These are phyloP conservation scores for Mycena rebaudengoi DNA, from an alignment of 768 basidiomycete species.

Conservation along the genomic window DNA sequence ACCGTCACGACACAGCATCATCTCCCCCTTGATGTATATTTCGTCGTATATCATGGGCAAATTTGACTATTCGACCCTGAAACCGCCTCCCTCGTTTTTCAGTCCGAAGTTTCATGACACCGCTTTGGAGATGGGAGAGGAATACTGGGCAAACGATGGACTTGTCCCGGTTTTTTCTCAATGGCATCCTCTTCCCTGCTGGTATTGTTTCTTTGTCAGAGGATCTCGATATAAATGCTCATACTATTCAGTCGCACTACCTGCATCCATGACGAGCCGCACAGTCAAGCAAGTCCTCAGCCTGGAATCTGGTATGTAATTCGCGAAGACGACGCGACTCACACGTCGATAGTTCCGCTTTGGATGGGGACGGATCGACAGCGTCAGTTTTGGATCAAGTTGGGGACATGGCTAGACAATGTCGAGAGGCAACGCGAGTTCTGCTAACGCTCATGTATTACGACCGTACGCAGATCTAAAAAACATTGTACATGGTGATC, in stretches of 20 bases:
- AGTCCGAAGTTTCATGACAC: not conserved
- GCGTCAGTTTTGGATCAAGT: conserved; percentile 47
- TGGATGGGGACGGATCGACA: conserved; percentile 47
- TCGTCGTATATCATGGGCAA: conserved; percentile 40
- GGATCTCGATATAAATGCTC: not conserved
- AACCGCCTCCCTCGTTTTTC: conserved; percentile 46
- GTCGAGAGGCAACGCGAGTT: conserved; percentile 38
- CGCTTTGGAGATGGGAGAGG: conserved; percentile 32
- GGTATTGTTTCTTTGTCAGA: conserved; percentile 35
- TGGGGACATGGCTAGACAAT: conserved; percentile 46
- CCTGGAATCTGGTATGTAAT: conserved; percentile 56
- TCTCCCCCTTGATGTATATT: conserved; percentile 31
- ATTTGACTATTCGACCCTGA: conserved; percentile 49
- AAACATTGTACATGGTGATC: conserved; percentile 11
- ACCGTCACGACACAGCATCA: conserved; percentile 11
- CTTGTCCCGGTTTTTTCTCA: conserved; percentile 60
- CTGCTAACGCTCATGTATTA: conserved; percentile 5
- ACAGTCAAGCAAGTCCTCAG: conserved; percentile 8
- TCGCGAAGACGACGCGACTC: conserved; percentile 42
- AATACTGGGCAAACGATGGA: conserved; percentile 55
- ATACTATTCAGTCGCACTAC: conserved; percentile 5
- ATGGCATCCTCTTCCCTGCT: conserved; percentile 58
- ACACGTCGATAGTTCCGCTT: conserved; percentile 50
- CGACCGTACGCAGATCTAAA: not conserved
- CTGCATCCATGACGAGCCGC: not conserved